Conservation (phyloP, 768 basidiomycete genomes). For the Kwoniella sp. region DNA sequence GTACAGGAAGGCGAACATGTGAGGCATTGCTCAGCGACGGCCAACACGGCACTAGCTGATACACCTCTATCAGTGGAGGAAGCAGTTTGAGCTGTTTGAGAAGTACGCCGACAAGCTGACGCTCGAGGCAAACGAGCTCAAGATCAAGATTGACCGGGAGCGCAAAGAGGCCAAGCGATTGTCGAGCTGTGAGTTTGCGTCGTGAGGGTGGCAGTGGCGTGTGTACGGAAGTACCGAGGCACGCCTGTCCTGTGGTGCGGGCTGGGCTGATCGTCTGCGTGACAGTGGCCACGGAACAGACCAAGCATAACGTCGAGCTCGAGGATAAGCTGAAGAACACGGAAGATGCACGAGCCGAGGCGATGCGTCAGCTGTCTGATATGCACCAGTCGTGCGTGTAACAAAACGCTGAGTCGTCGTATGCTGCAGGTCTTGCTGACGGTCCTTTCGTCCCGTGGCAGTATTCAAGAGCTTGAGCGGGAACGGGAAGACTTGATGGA, state of each 20-base stretch:
- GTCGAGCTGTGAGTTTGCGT: slow-evolving; percentile 55
- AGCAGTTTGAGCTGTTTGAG: slow-evolving; percentile 91
- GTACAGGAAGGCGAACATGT: slow-evolving; percentile 42
- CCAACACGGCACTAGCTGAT: background rate
- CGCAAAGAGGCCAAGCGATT: slow-evolving; percentile 81
- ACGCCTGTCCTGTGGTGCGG: slow-evolving; percentile 59
- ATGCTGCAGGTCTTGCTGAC: background rate
- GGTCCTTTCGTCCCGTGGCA: slow-evolving; percentile 4
- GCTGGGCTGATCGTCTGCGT: background rate
- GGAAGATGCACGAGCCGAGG: slow-evolving; percentile 73
- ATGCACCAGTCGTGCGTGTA: slow-evolving; percentile 82
- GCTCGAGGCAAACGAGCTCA: slow-evolving; percentile 72
- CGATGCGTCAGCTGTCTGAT: slow-evolving; percentile 69
- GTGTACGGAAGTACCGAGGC: background rate
- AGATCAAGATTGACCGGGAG: slow-evolving; percentile 84
- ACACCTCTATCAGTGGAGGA: slow-evolving; percentile 59
- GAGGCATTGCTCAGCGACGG: slow-evolving; percentile 1
- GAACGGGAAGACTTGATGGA: slow-evolving; percentile 48
- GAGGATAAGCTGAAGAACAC: slow-evolving; percentile 64
- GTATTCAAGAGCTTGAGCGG: slow-evolving; percentile 45
- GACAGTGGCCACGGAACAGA: slow-evolving; percentile 19
- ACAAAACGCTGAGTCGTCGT: slow-evolving; percentile 53
- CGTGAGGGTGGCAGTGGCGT: no score
- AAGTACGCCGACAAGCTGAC: slow-evolving; percentile 81
- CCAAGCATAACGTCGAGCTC: slow-evolving; percentile 22